phyloP scores from a whole-genome alignment of 2,329 filamentous ascomycete genomes.

The Penicillium sp. region DNA sequence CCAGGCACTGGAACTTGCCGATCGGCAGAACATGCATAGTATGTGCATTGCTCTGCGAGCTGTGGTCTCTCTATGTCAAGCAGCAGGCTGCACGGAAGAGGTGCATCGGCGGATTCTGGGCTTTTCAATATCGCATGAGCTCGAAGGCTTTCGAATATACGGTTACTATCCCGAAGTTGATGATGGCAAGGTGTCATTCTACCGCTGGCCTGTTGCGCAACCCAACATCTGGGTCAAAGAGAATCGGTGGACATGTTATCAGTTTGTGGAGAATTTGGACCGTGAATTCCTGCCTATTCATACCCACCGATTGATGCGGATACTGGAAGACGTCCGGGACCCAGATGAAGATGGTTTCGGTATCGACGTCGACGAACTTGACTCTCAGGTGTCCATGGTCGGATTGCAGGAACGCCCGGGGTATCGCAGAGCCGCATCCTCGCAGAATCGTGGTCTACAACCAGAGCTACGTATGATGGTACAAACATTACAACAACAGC shows the following conservation, averaged over 20 bases:
- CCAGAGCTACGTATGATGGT: conserved; percentile 9
- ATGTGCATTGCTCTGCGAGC: conserved; percentile 4
- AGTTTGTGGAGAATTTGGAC: conserved; percentile 5
- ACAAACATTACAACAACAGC: conserved; percentile 2
- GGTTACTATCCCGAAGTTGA: conserved; percentile 6
- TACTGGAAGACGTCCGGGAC: conserved; percentile 1
- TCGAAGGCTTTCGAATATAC: conserved; percentile 1
- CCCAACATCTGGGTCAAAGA: conserved; percentile 3
- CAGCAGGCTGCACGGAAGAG: conserved; percentile 1
- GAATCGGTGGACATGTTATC: conserved; percentile 6
- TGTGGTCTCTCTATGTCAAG: conserved; percentile 1
- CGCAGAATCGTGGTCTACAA: conserved; percentile 5
- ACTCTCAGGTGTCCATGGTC: conserved; percentile 2
- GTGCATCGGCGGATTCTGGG: conserved; percentile 4
- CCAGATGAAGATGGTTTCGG: neutral
- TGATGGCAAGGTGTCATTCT: conserved; percentile 5
- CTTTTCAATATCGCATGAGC: conserved; percentile 5
- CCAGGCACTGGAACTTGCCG: conserved; percentile 3
- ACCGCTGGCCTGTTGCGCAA: conserved; percentile 5
- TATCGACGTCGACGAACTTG: neutral
- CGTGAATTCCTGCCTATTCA: conserved; percentile 8
- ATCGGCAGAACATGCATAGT: conserved; percentile 6
- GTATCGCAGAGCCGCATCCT: conserved; percentile 5
- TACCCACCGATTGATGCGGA: conserved; percentile 2
- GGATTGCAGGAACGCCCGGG: conserved; percentile 1